Evolutionary conservation across 768 basidiomycete species (phyloP), one percentile per base, ranked within the genome.

Genomic region (Peribolospora kevripleyi): DNA sequence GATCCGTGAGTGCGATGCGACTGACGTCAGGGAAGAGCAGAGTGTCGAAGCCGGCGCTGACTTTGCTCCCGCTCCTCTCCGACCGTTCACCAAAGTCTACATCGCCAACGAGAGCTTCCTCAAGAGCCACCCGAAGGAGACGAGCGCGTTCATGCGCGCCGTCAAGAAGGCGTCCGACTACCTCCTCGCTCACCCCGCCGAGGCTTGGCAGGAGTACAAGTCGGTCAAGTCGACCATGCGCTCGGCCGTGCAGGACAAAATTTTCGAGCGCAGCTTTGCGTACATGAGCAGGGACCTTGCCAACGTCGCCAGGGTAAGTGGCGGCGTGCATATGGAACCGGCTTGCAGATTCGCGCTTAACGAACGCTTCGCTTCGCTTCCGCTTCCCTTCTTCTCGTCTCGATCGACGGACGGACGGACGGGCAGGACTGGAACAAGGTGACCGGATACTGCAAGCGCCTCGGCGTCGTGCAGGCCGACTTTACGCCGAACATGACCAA

Each of bases 401-500:
- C 25, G 25, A 25, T 25, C 25, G 25, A 25, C 25, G 25, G 25
- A 25, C 25, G 25, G 25, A 25, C 25, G 25, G 25, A 25, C 48
- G 51, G 52, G 45, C 43, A 60, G 6, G 62, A 62, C 57, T 62
- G 62, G 62, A 50, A 48, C 51, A 62, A 62, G 56, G 61, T 62
- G 9, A 55, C 57, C 7, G 45, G 25, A 13, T 62, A 62, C 57
- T 59, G 54, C 55, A 55, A 60, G 53, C 55, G 62, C 14, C 54
- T 63, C 36, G 55, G 54, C 9, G 51, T 63, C 45, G 50, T 61
- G 48, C 40, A 8, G 41, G 43, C 52, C 1, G 42, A 42, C 47
- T 63, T 61, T 52, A 51, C 54, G 42, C 55, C 53, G 41, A 63
- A 63, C 62, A 60, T 51, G 55, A 63, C 62, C 57, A 63, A 63